phyloP scores from a whole-genome alignment of 805 yeast species.

The Metschnikowia vanudenii region DNA sequence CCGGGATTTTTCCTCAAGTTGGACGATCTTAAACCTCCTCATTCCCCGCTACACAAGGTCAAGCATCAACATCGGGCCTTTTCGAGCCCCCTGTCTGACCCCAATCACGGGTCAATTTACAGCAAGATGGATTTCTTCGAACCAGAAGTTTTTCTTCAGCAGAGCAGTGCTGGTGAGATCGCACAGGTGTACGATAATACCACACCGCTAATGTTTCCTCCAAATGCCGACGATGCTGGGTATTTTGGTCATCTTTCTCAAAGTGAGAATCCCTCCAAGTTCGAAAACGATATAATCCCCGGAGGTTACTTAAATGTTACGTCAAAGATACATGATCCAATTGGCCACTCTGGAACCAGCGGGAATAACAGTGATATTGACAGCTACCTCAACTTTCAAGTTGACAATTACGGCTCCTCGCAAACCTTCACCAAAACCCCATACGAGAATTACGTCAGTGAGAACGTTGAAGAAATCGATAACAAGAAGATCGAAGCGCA shows the following conservation, averaged over 20 bases:
- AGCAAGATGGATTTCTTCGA: constrained; percentile 9
- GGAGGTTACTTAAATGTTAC: constrained; percentile 14
- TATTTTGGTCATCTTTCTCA: constrained; percentile 17
- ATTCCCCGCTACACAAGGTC: constrained; percentile 11
- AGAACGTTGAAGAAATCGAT: constrained; percentile 4
- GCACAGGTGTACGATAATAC: constrained; percentile 13
- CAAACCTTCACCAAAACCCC: constrained; percentile 3
- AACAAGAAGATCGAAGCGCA: constrained; percentile 13
- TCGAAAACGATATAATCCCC: constrained; percentile 1
- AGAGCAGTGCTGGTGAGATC: constrained; percentile 7
- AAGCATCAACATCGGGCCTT: constrained; percentile 15
- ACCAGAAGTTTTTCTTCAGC: constrained; percentile 11
- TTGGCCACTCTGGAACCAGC: constrained; percentile 8
- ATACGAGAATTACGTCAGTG: not conserved
- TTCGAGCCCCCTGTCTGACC: constrained; percentile 21
- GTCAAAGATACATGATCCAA: constrained; percentile 2
- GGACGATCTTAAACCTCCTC: constrained; percentile 20
- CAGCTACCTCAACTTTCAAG: constrained; percentile 8
- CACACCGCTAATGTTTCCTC: constrained; percentile 20
- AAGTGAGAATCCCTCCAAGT: constrained; percentile 1
- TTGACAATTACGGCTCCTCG: constrained; percentile 8
- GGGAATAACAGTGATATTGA: constrained; percentile 13
- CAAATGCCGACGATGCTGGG: constrained; percentile 16
- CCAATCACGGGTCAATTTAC: constrained; percentile 3
- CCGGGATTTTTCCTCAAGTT: constrained; percentile 30